Conservation (phyloP, 805 yeast species). For the Ogataea paradorogensis region DNA sequence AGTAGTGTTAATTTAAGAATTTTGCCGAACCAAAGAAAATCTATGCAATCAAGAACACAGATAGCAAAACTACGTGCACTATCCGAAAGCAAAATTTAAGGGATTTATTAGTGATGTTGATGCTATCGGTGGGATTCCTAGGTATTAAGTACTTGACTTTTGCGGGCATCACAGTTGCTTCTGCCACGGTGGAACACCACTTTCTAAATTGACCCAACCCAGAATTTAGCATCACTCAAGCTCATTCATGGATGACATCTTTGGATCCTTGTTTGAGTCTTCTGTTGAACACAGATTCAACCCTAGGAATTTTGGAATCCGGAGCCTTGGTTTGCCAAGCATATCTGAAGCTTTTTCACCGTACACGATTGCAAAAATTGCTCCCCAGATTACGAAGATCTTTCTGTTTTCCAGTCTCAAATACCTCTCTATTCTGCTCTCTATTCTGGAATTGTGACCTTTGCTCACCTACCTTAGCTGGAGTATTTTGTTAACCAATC, state of each 20-base stretch:
- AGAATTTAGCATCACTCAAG: not conserved
- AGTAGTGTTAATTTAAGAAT: no score
- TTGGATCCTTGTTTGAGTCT: slow-evolving; percentile 5
- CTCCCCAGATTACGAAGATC: slow-evolving; percentile 37
- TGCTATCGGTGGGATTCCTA: no score
- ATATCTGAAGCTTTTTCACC: not conserved
- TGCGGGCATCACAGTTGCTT: no score
- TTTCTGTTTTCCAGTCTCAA: slow-evolving; percentile 28
- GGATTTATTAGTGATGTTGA: no score
- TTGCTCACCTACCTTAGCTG: slow-evolving; percentile 41
- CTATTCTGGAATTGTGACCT: slow-evolving; percentile 54
- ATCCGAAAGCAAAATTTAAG: no score
- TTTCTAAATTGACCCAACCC: no score
- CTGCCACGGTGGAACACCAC: no score
- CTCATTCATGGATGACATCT: slow-evolving; percentile 13
- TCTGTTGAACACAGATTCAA: not conserved
- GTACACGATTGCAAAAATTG: not conserved
- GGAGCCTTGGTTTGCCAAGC: not conserved
- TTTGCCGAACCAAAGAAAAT: no score
- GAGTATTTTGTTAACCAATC: slow-evolving; percentile 22
- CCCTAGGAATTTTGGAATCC: not conserved
- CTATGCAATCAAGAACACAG: no score
- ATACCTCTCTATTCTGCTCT: slow-evolving; percentile 39
- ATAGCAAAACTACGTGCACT: no score
- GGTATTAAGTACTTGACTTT: no score